Base-by-base conservation (phyloP, 140 eudicot genomes). In the Stevia rebaudiana region DNA sequence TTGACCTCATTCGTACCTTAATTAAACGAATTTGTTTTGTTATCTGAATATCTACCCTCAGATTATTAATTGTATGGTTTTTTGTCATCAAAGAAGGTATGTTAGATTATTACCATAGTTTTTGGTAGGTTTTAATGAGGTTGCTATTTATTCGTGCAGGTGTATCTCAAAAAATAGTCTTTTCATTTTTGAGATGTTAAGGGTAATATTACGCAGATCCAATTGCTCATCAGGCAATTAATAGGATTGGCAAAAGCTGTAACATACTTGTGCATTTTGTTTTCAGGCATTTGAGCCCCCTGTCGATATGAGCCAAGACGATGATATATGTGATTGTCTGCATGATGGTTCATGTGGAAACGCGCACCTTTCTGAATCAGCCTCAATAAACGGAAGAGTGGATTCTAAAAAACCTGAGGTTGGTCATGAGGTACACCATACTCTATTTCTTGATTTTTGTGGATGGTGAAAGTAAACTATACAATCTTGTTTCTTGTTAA, bases 251-350 rank as follows among this genome's bases (percentile, higher is more conserved):
- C 60, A 51, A n/a, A 30, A 47, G 28, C 49, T 17, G 19, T 60
- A 31, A 16, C 13, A 8, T 59, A 15, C 39, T 55, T 62, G 9
- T 48, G 54, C 37, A 23, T 68, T 61, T 50, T 23, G 46, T 39
- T 80, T 49, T 71, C 81, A 91, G 98, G 92, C 95, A 36, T 91
- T 91, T 87, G 92, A 91, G 55, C 96, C 98, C 51, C 98, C 96
- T 15, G 77, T 91, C 63, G 98, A 91, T 81, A 78, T 91, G 94
- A 83, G 95, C 62, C 80, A 68, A 71, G 96, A 81, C 33, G 61
- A 55, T 62, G 84, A 79, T 57, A 52, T 3, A 49, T 72, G 85
- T 73, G 95, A 79, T 35, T 63, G 50, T 75, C 56, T 42, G 65
- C 78, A 69, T 41, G 61, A 76, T 77, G 72, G 75, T 56, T 70